Evolutionary conservation across 2,329 filamentous ascomycete genomes (phyloP).

Genomic region (Hirsutella thompsonii): DNA sequence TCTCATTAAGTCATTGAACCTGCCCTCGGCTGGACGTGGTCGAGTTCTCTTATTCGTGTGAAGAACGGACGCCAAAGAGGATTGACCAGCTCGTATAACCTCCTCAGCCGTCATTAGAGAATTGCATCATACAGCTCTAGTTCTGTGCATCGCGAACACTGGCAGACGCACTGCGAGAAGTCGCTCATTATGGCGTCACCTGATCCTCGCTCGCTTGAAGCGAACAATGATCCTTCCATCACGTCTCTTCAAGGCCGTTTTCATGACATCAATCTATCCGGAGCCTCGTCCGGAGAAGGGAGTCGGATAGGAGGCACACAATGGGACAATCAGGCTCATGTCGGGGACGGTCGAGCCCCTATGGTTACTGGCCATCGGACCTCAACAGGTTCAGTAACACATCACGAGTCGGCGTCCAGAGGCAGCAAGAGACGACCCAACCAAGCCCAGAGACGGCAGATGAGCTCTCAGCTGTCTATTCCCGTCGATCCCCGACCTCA

Average conservation of each 20-base stretch:
- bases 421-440: constrained; percentile 39
- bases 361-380: background rate
- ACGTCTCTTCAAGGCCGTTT: constrained; percentile 39
- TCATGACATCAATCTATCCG: constrained; percentile 45
- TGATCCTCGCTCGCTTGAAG: background rate
- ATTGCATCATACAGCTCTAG: too few species aligned
- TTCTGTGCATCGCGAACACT: too few species aligned
- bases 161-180: background rate
- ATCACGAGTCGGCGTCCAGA: constrained; percentile 11
- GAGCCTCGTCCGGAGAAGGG: constrained; percentile 17
- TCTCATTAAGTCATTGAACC: too few species aligned
- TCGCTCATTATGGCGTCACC: constrained; percentile 1
- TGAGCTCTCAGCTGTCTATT: constrained; percentile 46
- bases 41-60: too few species aligned
- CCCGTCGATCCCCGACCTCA: constrained; percentile 36
- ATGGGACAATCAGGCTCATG: too few species aligned
- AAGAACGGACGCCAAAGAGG: too few species aligned
- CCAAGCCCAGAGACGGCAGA: constrained; percentile 50
- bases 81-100: too few species aligned
- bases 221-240: background rate
- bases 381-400: background rate
- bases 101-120: too few species aligned
- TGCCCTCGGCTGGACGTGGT: too few species aligned
- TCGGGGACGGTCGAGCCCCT: background rate
- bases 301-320: too few species aligned